Evolutionary conservation across 1,284 basidiomycete species (phyloP).

Genomic region (Trametes versicolor): DNA sequence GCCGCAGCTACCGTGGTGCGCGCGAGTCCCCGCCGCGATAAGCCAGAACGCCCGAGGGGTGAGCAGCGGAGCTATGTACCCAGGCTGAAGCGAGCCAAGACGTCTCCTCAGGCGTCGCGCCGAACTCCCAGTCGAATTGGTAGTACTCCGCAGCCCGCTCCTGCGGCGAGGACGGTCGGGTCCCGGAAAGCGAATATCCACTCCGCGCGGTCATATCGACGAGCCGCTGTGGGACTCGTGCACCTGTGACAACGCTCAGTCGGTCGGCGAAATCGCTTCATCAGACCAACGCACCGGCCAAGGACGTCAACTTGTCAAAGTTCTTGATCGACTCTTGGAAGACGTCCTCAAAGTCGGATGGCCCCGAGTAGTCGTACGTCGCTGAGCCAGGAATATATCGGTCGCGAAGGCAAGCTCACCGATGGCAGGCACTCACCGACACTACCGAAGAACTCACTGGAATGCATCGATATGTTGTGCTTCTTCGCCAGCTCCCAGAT

Average conservation of each 20-base stretch:
- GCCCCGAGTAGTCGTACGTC: conserved; percentile 60
- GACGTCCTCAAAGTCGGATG: conserved; percentile 55
- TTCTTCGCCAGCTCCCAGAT: conserved; percentile 69
- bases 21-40: conserved; percentile 32
- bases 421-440: conserved; percentile 51
- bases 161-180: conserved; percentile 52
- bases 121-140: conserved; percentile 62
- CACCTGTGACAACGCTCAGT: conserved; percentile 44
- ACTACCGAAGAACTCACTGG: conserved; percentile 58
- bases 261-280: neutral
- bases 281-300: conserved; percentile 49
- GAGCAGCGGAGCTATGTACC: conserved; percentile 47
- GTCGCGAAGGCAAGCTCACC: neutral
- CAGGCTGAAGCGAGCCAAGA: conserved; percentile 65
- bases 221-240: conserved; percentile 50
- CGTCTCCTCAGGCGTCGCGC: conserved; percentile 62
- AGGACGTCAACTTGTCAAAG: conserved; percentile 51
- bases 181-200: conserved; percentile 59
- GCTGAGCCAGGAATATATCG: conserved; percentile 45
- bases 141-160: conserved; percentile 64
- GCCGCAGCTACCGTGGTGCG: conserved; percentile 13
- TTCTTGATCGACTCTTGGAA: conserved; percentile 52
- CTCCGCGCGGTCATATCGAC: conserved; percentile 60
- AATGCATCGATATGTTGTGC: conserved; percentile 58
- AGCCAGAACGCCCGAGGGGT: conserved; percentile 16